Evolutionary conservation across 306 rosid genomes (phyloP), one percentile per base, ranked within the genome.

Genomic region (Adenanthera pavonina): DNA sequence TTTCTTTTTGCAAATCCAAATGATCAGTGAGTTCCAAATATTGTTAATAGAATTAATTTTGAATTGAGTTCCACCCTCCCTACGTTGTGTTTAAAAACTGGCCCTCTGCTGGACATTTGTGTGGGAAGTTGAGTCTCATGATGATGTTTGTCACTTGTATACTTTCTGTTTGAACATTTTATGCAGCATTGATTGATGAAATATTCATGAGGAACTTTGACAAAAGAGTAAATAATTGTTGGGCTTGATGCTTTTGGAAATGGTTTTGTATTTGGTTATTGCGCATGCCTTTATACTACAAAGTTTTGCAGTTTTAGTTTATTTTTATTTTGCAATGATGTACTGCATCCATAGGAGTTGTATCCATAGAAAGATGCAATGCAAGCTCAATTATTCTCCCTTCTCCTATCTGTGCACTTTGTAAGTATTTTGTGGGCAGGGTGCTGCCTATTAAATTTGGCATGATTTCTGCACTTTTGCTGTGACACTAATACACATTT

Each of bases 31-130:
- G 46, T 41, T 7, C 46, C 46, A 41, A 38, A 38, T 38, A 5
- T 38, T 38, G 41, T 38, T 38, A 38, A 38, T 38, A 38, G 41
- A 38, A 5, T 38, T 5, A 38, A 38, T 38, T 38, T 38, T 38
- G 41, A 38, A 5, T 38, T 5, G 41, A 38, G 41, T 38, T 41
- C 6, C 46, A 2, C n/a, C 17, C 54, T 51, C 14, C 20, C 57
- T 52, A 52, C 2, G 19, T 3, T 52, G 41, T 53, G 20, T 57
- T 25, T 20, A 8, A 8, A 6, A 57, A 57, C 64, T 57, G 64
- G 12, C 64, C 34, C 20, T 57, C 64, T 57, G 9, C 81, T 77
- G 74, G 64, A 79, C 72, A 12, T 46, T 36, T 72, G 52, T 34
- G 61, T 19, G 34, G 72, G 14, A 51, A 53, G 51, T 69, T 60